Evolutionary conservation across 164 flowering plant species (phyloP), one percentile per base, ranked within the genome.

Genomic region (Platanus orientalis): DNA sequence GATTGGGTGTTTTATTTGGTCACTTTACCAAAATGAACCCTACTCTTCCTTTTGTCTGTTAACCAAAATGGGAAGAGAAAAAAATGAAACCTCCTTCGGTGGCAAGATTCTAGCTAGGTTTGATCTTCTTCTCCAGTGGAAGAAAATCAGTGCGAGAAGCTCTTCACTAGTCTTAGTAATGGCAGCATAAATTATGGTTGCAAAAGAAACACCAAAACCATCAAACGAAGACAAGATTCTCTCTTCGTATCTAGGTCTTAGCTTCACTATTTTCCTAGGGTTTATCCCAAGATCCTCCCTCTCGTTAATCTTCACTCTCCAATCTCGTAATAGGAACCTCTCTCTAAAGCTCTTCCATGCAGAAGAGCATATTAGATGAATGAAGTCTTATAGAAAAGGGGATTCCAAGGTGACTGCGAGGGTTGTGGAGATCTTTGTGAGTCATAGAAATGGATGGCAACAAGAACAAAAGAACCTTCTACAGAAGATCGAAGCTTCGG

Each of bases 391-490:
- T 29, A n/a, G n/a, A n/a, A n/a, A n/a, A n/a, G n/a, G n/a, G n/a
- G n/a, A n/a, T n/a, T n/a, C n/a, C n/a, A n/a, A n/a, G n/a, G n/a
- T n/a, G n/a, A n/a, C n/a, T n/a, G n/a, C n/a, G n/a, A n/a, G n/a
- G n/a, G n/a, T n/a, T n/a, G n/a, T n/a, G n/a, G n/a, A n/a, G n/a
- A n/a, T n/a, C n/a, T n/a, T n/a, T n/a, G n/a, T n/a, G 6, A 78
- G 83, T 68, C 92, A 90, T 70, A 64, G 95, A 53, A 80, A 83
- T 58, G 76, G 83, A 2, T 91, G 96, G 97, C 91, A 80, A 71
- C 82, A 69, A 54, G 96, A 84, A 66, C 93, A 91, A 83, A 74
- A 70, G 75, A 64, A 80, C 60, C 65, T 88, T 47, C 66, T 83
- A 26, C 80, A 72, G 58, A 82, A 78, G 81, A 83, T 88, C 79